Percentiles rank a stretch among this genome's conserved stretches.
phyloP scores from a whole-genome alignment of 1,284 basidiomycete genomes.

The Thecaphora thlaspeos region DNA sequence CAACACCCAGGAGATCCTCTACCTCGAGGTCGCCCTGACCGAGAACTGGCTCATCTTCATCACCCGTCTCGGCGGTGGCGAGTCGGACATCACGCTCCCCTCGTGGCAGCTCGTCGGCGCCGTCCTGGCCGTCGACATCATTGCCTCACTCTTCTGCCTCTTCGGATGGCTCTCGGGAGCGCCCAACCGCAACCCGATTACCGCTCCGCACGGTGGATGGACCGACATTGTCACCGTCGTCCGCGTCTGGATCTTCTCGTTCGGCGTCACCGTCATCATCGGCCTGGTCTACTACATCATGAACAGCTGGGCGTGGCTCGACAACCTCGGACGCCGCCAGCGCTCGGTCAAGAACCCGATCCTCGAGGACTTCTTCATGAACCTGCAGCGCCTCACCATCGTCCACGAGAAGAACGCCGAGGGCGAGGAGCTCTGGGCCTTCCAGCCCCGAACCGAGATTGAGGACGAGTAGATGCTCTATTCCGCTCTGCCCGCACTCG shows the following conservation, averaged over 20 bases:
- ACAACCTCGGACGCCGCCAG: slow-evolving; percentile 61
- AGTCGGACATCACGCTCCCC: slow-evolving; percentile 59
- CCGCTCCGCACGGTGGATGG: slow-evolving; percentile 58
- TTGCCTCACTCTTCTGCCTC: slow-evolving; percentile 63
- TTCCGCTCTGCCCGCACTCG: no score
- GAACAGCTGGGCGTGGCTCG: slow-evolving; percentile 60
- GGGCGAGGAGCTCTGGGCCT: slow-evolving; percentile 53
- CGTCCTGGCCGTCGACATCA: slow-evolving; percentile 62
- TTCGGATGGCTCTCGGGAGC: slow-evolving; percentile 65
- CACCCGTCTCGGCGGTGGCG: slow-evolving; percentile 59
- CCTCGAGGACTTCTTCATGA: slow-evolving; percentile 63
- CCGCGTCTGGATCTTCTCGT: slow-evolving; percentile 63
- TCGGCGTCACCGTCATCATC: slow-evolving; percentile 62
- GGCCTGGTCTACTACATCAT: slow-evolving; percentile 61
- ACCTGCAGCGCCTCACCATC: slow-evolving; percentile 62
- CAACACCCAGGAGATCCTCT: slow-evolving; percentile 63
- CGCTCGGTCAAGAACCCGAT: slow-evolving; percentile 61
- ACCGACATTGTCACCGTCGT: slow-evolving; percentile 64
- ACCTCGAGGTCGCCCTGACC: slow-evolving; percentile 65
- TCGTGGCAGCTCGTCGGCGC: slow-evolving; percentile 63
- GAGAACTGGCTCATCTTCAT: slow-evolving; percentile 65
- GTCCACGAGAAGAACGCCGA: slow-evolving; percentile 60
- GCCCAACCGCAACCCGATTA: slow-evolving; percentile 57
- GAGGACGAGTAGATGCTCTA: slow-evolving; percentile 48
- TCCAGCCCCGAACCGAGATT: slow-evolving; percentile 56